Evolutionary conservation across 2,329 filamentous ascomycete species (phyloP), one percentile per base, ranked within the genome.

Genomic region (Claviceps maximensis): DNA sequence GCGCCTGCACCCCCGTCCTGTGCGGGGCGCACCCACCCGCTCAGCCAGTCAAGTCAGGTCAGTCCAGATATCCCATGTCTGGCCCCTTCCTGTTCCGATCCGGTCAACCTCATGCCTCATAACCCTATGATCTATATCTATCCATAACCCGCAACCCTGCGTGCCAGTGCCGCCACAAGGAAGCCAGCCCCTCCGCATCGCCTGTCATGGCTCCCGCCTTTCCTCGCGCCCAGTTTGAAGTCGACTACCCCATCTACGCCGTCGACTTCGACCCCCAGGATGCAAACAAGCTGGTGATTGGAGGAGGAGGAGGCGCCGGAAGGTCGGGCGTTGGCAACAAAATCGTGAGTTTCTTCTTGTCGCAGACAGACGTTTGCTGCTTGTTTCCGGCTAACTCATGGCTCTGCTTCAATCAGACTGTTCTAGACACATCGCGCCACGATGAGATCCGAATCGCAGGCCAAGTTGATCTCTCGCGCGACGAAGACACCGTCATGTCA

Each of bases 401-500:
- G 4, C 15, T 4, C 29, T 46, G 21, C 47, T 12, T n/a, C 54
- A 61, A 41, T 44, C 38, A 87, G 84, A 83, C 81, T 31, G 73
- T 89, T 15, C 75, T 95, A 57, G 83, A 91, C 65, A 77, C 83
- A n/a, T 81, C 79, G 19, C 73, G 73, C 61, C 82, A 79, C 40
- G 74, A 80, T 53, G 79, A 83, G 48, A 71, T 88, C 49, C 76
- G 82, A 57, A 73, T 84, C 59, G 73, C 77, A 23, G 80, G 83
- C 58, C 87, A 95, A 60, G 75, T 91, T 62, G 82, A 89, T 55
- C 80, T 95, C 49, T 86, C 86, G 56, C 78, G 82, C 60, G 82
- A 90, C 63, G 90, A 96, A 71, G 91, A 97, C 69, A 94, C 86
- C 53, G 87, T 95, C 54, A 89, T 86, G 58, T 90, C 86, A 52